phyloP scores from a whole-genome alignment of 2,329 filamentous ascomycete species.

The Pleomassaria siparia region DNA sequence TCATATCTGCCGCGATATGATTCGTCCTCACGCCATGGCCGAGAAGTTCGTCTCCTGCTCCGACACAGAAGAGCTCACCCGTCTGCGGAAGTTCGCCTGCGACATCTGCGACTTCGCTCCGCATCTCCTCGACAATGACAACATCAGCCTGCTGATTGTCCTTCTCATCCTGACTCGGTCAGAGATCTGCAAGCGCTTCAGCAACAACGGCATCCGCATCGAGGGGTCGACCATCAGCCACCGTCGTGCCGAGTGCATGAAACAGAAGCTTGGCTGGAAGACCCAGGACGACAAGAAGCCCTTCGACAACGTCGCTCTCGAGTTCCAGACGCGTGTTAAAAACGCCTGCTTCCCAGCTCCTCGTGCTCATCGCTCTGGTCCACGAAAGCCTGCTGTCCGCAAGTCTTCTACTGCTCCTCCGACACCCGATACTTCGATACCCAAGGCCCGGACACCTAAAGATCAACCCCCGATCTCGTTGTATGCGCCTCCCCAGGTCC shows the following conservation, averaged over 20 bases:
- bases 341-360: slow-evolving; percentile 35
- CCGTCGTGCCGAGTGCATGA: slow-evolving; percentile 42
- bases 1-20: slow-evolving; percentile 40
- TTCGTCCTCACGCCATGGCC: slow-evolving; percentile 37
- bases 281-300: slow-evolving; percentile 36
- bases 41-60: slow-evolving; percentile 35
- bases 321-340: slow-evolving; percentile 40
- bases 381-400: slow-evolving; percentile 1
- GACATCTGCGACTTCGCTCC: slow-evolving; percentile 42
- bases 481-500: slow-evolving; percentile 1
- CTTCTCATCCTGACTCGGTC: slow-evolving; percentile 39
- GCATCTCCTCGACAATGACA: slow-evolving; percentile 43
- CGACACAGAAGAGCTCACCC: slow-evolving; percentile 33
- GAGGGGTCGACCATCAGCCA: slow-evolving; percentile 43
- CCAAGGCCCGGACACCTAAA: no score
- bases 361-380: slow-evolving; percentile 18
- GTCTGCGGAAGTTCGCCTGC: slow-evolving; percentile 37
- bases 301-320: slow-evolving; percentile 37
- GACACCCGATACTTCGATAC: neutral
- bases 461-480: slow-evolving; percentile 8
- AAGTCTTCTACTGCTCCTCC: slow-evolving; percentile 7
- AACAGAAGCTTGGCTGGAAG: slow-evolving; percentile 40
- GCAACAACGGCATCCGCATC: slow-evolving; percentile 41
- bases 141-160: slow-evolving; percentile 39
- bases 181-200: slow-evolving; percentile 38